phyloP scores from a whole-genome alignment of 805 yeast species.

The Groenewaldozyma tartarivorans region DNA sequence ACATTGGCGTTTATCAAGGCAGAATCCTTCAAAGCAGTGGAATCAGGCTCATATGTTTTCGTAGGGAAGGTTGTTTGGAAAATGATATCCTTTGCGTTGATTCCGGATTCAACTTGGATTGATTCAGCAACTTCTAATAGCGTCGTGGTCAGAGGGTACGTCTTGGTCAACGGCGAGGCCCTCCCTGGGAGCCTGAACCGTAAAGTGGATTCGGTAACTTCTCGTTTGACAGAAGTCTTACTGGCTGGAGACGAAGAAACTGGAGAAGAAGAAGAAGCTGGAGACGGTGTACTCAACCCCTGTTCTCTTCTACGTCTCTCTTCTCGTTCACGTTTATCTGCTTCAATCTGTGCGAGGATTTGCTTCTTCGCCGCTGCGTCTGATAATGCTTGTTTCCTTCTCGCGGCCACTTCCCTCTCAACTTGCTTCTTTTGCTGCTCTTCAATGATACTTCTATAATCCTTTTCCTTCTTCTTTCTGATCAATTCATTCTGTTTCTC shows the following conservation, averaged over 20 bases:
- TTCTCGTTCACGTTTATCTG: slow-evolving; percentile 25
- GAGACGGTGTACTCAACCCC: slow-evolving; percentile 6
- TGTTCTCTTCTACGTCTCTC: slow-evolving; percentile 10
- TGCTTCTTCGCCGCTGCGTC: slow-evolving; percentile 24
- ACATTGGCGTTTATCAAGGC: slow-evolving; percentile 25
- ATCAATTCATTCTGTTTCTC: slow-evolving; percentile 22
- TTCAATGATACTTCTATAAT: slow-evolving; percentile 21
- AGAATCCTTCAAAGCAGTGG: slow-evolving; percentile 22
- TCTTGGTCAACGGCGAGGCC: slow-evolving; percentile 17
- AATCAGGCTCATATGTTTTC: slow-evolving; percentile 13
- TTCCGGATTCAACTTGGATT: slow-evolving; percentile 17
- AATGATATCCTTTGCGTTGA: slow-evolving; percentile 14
- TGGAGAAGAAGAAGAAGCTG: slow-evolving; percentile 12
- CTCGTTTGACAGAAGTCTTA: slow-evolving; percentile 1
- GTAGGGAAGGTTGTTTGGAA: slow-evolving; percentile 27
- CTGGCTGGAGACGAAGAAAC: slow-evolving; percentile 11
- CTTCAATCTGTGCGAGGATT: slow-evolving; percentile 26
- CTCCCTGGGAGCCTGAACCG: slow-evolving; percentile 18
- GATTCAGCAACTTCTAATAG: slow-evolving; percentile 22
- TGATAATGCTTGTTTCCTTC: slow-evolving; percentile 22
- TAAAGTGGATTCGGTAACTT: slow-evolving; percentile 18
- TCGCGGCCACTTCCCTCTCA: slow-evolving; percentile 23
- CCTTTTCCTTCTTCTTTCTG: slow-evolving; percentile 22
- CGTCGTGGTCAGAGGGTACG: slow-evolving; percentile 20
- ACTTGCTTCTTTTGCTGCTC: slow-evolving; percentile 25